Evolutionary conservation across 495 filamentous ascomycete species (phyloP).

Genomic region (Beverwykella pulmonaria): DNA sequence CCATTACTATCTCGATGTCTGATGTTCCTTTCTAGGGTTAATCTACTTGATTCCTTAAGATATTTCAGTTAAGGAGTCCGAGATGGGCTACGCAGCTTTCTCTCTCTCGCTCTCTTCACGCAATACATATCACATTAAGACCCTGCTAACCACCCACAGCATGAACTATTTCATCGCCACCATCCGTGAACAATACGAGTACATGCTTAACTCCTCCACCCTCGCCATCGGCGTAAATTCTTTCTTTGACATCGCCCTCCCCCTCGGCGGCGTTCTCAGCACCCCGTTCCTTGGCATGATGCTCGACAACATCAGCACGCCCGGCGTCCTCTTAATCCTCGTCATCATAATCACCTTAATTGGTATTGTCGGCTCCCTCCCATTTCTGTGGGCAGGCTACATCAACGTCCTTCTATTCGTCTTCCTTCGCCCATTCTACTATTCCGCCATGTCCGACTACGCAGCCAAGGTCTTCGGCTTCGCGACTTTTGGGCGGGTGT

Average conservation of each 20-base stretch:
- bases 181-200: slow-evolving; percentile 80
- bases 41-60: too few species aligned
- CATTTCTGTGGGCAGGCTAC: slow-evolving; percentile 69
- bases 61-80: too few species aligned
- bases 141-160: slow-evolving; percentile 39
- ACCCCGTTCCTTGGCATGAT: slow-evolving; percentile 85
- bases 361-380: slow-evolving; percentile 74
- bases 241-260: slow-evolving; percentile 85
- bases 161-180: slow-evolving; percentile 98
- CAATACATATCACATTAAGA: not conserved
- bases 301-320: slow-evolving; percentile 74
- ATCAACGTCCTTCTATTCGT: slow-evolving; percentile 79
- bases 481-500: slow-evolving; percentile 88
- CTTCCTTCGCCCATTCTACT: slow-evolving; percentile 72
- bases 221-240: slow-evolving; percentile 70
- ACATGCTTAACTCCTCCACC: slow-evolving; percentile 61
- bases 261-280: slow-evolving; percentile 76
- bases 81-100: too few species aligned
- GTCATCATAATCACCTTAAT: slow-evolving; percentile 72
- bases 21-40: too few species aligned
- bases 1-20: too few species aligned
- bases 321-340: slow-evolving; percentile 69
- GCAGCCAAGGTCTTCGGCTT: slow-evolving; percentile 94
- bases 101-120: not conserved
- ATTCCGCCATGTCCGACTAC: slow-evolving; percentile 80